Conservation (phyloP, 2,329 filamentous ascomycete species). For the Phyllosticta capitalensis region DNA sequence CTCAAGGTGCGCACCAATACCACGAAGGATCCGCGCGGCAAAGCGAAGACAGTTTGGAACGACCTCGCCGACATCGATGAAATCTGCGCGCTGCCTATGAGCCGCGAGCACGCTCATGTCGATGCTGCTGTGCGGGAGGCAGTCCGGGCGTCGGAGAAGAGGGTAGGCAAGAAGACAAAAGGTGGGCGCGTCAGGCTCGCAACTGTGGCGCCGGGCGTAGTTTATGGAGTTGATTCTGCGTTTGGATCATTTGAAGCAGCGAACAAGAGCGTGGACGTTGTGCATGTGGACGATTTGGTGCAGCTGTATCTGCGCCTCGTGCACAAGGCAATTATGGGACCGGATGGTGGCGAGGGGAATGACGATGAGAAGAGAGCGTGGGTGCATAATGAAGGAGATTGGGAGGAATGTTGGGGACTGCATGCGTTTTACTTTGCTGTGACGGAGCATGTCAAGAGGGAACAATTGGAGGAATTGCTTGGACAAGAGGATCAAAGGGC, state of each 20-base stretch:
- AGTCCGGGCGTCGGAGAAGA: background rate
- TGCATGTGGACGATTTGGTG: background rate
- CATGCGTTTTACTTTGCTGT: background rate
- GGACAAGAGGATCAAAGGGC: background rate
- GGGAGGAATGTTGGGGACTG: background rate
- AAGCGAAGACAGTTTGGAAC: background rate
- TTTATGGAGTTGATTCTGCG: background rate
- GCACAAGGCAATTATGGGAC: background rate
- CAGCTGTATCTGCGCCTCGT: background rate
- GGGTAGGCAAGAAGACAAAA: background rate
- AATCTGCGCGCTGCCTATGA: background rate
- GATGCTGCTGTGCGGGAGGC: background rate
- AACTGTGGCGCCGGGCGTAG: background rate
- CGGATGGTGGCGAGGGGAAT: background rate
- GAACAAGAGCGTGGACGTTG: background rate
- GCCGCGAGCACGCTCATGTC: background rate
- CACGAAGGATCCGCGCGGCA: background rate
- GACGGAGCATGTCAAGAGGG: background rate
- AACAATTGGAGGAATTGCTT: background rate
- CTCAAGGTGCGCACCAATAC: background rate
- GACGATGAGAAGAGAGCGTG: background rate
- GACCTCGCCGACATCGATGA: background rate
- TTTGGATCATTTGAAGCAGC: background rate
- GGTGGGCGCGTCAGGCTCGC: background rate
- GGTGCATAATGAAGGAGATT: background rate